Evolutionary conservation across 1,139 yeast genomes (phyloP), one percentile per base, ranked within the genome.

Genomic region (Candida sanyaensis): DNA sequence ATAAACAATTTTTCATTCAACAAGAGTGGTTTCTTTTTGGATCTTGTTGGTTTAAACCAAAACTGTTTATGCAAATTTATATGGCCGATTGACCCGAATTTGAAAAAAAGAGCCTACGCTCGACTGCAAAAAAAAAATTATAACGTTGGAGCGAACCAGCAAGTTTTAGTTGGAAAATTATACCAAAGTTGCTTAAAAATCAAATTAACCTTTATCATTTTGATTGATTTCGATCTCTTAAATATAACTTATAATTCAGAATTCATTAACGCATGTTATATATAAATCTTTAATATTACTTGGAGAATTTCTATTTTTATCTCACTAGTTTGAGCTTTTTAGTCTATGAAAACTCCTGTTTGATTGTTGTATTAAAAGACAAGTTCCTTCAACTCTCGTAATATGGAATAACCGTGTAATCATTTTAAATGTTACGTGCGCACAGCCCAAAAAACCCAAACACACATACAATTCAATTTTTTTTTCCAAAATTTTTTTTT

Each of bases 401-500:
- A 39, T 5, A 29, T 17, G 11, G 21, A 23, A 24, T 24, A 8
- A 26, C 37, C 31, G 43, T 41, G 37, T 41, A 41, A 32, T 26
- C 28, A 36, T 36, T 31, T n/a, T 2, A 17, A 33, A 12, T 9
- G 31, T 6, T 32, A 36, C 39, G 43, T 32, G 43, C 17, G 43
- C 37, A 24, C 43, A 23, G 36, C 43, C 23, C 43, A 41, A 41
- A 29, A 28, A 34, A 28, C 10, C 47, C 41, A 33, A 30, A 34
- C 40, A 40, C 30, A 41, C 44, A 44, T 31, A 36, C 40, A 36
- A 24, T 36, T 10, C 17, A n/a, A n/a, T 12, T 24, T 28, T 39
- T 39, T 29, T 38, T 17, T 27, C 26, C 10, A 23, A n/a, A 42
- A 47, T 44, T 31, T 34, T 41, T 43, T 37, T 28, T 37, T 31